Percentiles rank a stretch among this genome's conserved stretches.
Evolutionary conservation across 768 basidiomycete species (phyloP).

Genomic region (Termitomyces sp.): DNA sequence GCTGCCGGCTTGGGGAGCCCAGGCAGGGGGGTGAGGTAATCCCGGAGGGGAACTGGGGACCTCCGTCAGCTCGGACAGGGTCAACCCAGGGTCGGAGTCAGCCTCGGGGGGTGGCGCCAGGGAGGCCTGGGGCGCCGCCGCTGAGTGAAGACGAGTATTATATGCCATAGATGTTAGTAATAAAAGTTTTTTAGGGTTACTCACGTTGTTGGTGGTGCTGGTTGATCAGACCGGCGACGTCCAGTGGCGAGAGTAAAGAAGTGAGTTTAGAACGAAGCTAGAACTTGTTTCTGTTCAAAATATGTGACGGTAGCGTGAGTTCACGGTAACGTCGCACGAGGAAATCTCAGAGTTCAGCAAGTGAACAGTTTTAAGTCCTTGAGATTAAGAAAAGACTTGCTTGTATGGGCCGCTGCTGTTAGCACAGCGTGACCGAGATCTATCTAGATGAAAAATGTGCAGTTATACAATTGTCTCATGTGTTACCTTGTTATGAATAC

Average conservation of each 20-base stretch:
- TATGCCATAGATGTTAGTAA: background rate
- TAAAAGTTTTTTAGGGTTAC: background rate
- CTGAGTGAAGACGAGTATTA: background rate
- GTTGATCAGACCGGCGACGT: background rate
- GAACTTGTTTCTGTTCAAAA: background rate
- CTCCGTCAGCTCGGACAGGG: background rate
- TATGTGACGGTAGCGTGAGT: background rate
- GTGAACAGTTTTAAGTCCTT: too few relatives aligned
- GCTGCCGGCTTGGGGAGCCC: background rate
- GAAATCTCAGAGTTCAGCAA: background rate
- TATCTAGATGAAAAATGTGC: too few relatives aligned
- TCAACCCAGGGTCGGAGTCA: fast-evolving
- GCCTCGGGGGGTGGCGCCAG: too few relatives aligned
- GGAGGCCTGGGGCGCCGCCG: background rate
- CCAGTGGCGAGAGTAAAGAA: background rate
- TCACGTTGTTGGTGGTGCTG: background rate
- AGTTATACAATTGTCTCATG: too few relatives aligned
- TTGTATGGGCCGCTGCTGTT: too few relatives aligned
- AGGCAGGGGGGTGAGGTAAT: background rate
- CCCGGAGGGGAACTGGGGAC: background rate
- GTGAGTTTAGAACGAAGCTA: too few relatives aligned
- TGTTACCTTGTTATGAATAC: too few relatives aligned
- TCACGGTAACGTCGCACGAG: background rate
- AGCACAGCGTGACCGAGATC: too few relatives aligned
- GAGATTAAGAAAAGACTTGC: too few relatives aligned